phyloP scores from a whole-genome alignment of 139 green algal species.

The Auxenochlorella pyrenoidosa region DNA sequence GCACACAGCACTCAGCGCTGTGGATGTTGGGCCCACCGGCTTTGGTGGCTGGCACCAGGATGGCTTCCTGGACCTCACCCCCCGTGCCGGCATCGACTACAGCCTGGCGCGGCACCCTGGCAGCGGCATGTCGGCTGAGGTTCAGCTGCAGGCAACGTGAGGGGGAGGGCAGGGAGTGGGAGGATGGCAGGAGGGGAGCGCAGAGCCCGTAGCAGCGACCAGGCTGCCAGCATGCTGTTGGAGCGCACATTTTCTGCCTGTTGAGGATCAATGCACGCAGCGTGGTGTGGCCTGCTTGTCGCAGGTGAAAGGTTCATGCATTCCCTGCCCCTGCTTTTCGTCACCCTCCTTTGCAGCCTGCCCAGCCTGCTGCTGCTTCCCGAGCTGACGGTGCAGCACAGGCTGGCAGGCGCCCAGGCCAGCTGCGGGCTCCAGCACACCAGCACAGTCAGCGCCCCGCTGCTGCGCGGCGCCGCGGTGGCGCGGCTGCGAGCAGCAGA shows the following conservation, averaged over 20 bases:
- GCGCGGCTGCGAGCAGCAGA: neutral
- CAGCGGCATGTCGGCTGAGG: slow-evolving; percentile 9
- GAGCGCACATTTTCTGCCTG: neutral
- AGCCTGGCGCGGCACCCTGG: neutral
- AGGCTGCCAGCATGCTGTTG: neutral
- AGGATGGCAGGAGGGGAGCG: neutral
- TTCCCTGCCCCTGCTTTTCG: neutral
- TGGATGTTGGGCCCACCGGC: neutral
- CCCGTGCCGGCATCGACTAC: slow-evolving; percentile 26
- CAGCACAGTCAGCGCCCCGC: neutral
- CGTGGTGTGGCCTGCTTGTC: neutral
- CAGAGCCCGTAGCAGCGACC: neutral
- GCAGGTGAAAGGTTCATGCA: neutral
- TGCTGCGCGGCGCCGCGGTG: neutral
- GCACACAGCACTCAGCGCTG: slow-evolving; percentile 16
- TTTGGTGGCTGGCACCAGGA: slow-evolving; percentile 26
- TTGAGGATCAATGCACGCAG: neutral
- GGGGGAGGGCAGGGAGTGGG: neutral
- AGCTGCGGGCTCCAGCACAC: neutral
- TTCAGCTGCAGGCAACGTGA: slow-evolving; percentile 20
- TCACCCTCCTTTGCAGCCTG: neutral
- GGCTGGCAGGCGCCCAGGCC: neutral
- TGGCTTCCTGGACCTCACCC: slow-evolving; percentile 28
- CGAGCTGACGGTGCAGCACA: slow-evolving; percentile 7
- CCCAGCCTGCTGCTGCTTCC: slow-evolving; percentile 27